A percentile compares a stretch with the other conserved stretches of the same genome.
These are phyloP conservation scores for Solanum chaucha DNA, from an alignment of 257 asterid species.

Conservation along the genomic window DNA sequence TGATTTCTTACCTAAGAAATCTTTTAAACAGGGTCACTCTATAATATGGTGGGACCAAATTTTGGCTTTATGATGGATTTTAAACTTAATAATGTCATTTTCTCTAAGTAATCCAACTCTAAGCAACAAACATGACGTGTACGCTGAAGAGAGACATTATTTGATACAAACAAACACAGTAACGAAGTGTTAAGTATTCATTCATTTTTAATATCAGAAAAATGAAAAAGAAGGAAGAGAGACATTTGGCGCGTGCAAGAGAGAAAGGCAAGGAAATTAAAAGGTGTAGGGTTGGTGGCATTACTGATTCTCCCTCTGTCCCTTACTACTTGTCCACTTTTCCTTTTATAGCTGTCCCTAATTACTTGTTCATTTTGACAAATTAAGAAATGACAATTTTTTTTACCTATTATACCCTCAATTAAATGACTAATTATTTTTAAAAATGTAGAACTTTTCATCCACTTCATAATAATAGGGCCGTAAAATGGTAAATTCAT, in stretches of 20 bases:
- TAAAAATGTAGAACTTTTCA: too few relatives aligned
- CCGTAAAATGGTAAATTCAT: too few relatives aligned
- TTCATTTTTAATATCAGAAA: not conserved
- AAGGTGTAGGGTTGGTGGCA: not conserved
- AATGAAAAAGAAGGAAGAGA: not conserved
- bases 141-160: not conserved
- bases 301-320: not conserved
- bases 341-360: accelerated
- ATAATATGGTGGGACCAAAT: slow-evolving; percentile 27
- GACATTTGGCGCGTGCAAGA: not conserved
- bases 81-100: slow-evolving; percentile 28
- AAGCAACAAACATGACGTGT: slow-evolving; percentile 6
- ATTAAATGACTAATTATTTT: too few relatives aligned
- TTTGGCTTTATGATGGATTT: slow-evolving; percentile 16
- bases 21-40: slow-evolving; percentile 10
- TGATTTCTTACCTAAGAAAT: slow-evolving; percentile 41
- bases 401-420: too few relatives aligned
- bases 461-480: too few relatives aligned
- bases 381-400: too few relatives aligned
- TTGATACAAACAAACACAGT: not conserved
- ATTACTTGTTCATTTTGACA: too few relatives aligned
- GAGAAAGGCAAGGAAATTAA: not conserved
- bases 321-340: too few relatives aligned
- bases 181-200: not conserved
- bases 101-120: slow-evolving; percentile 21